These are phyloP conservation scores for Helianthus annuus DNA, from an alignment of 129 eudicot genomes.

Conservation along the genomic window HanXRQr2.0-SUNRISE NC_035436.2:27804619-27805118, in stretches of 20 bases:
- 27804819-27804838: constrained; percentile 89
- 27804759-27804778: constrained; percentile 67
- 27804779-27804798: constrained; percentile 92
- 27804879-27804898: constrained; percentile 87
- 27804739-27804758: too few relatives aligned
- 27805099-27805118: not conserved
- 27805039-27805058: constrained; percentile 77
- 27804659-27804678: too few relatives aligned
- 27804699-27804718: too few relatives aligned
- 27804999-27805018: constrained; percentile 78
- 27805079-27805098: constrained; percentile 53
- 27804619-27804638: too few relatives aligned
- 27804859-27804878: constrained; percentile 89
- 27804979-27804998: constrained; percentile 86
- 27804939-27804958: constrained; percentile 87
- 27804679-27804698: too few relatives aligned
- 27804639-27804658: too few relatives aligned
- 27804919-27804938: constrained; percentile 86
- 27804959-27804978: constrained; percentile 89
- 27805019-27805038: constrained; percentile 89
- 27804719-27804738: too few relatives aligned
- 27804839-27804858: constrained; percentile 87
- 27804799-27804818: constrained; percentile 89
- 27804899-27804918: constrained; percentile 74
- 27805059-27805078: constrained; percentile 88